phyloP scores from a whole-genome alignment of 345 rosid species.

The Lepidium didymum region DNA sequence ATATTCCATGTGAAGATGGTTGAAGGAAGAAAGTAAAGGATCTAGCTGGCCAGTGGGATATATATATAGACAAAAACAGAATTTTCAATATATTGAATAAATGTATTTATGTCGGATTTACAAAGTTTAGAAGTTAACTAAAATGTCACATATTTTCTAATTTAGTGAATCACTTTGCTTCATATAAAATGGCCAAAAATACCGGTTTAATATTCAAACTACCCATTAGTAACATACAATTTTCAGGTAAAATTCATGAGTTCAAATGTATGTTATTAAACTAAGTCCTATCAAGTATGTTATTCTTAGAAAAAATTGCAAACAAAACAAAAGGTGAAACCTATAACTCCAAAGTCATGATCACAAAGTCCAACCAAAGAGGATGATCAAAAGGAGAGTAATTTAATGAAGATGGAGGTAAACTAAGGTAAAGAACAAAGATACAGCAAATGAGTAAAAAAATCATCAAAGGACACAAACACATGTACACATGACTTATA shows the following conservation, averaged over 20 bases:
- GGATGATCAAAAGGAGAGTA: background rate
- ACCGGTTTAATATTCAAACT: too few species aligned
- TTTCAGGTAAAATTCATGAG: background rate
- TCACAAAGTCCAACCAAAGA: background rate
- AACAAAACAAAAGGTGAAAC: background rate
- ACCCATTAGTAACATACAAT: too few species aligned
- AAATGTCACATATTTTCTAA: too few species aligned
- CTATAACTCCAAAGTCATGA: background rate
- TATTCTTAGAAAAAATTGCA: background rate
- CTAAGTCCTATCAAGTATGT: background rate
- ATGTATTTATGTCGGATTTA: too few species aligned
- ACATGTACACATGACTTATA: conserved; percentile 16
- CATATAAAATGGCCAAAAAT: too few species aligned
- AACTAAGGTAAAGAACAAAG: conserved; percentile 1
- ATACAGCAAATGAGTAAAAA: conserved; percentile 3
- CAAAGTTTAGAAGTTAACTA: too few species aligned
- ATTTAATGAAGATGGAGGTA: background rate
- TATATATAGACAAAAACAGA: background rate
- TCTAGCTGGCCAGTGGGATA: background rate
- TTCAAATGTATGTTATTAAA: background rate
- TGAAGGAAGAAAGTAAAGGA: background rate
- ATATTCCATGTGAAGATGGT: background rate
- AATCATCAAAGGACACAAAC: conserved; percentile 12
- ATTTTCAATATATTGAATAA: too few species aligned
- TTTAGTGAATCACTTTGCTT: too few species aligned